Conservation (phyloP, 805 yeast species). For the Wickerhamiella dianesei region DNA sequence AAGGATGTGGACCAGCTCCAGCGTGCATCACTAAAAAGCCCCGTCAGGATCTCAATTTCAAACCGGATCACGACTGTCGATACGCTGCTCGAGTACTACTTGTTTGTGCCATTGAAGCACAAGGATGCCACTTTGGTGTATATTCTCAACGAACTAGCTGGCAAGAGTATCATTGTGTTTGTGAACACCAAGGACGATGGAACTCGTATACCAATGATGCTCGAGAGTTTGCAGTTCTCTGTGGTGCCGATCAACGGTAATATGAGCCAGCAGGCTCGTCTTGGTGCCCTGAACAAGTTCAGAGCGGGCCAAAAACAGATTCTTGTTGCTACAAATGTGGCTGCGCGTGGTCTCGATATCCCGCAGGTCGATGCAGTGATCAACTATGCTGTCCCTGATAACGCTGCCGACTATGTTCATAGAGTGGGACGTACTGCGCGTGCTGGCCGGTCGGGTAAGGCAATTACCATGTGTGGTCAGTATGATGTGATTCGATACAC, state of each 20-base stretch:
- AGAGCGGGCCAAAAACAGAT: conserved; percentile 37
- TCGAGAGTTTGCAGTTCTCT: conserved; percentile 68
- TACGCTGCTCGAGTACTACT: conserved; percentile 74
- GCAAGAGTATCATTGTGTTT: conserved; percentile 79
- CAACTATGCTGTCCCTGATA: conserved; percentile 89
- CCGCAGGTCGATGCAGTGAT: conserved; percentile 88
- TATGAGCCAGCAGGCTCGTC: conserved; percentile 76
- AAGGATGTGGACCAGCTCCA: conserved; percentile 89
- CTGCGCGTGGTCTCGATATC: conserved; percentile 92
- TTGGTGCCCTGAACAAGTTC: conserved; percentile 57
- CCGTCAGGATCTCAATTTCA: conserved; percentile 83
- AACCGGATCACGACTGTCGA: conserved; percentile 86
- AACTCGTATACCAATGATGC: conserved; percentile 72
- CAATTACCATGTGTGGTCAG: conserved; percentile 81
- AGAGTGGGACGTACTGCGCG: conserved; percentile 95
- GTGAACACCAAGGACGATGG: conserved; percentile 93
- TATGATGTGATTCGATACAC: conserved; percentile 82
- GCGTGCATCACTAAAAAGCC: conserved; percentile 77
- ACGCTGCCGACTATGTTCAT: conserved; percentile 81
- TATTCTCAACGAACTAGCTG: conserved; percentile 65
- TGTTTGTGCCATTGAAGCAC: conserved; percentile 84
- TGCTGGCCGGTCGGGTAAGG: conserved; percentile 89
- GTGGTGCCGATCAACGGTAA: conserved; percentile 95
- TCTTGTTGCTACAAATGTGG: conserved; percentile 87
- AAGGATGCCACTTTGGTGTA: conserved; percentile 81